Percentiles rank a stretch among this genome's conserved stretches.
Evolutionary conservation across 352 stramenopile genomes (phyloP).

Genomic region (Aphanomyces astaci): DNA sequence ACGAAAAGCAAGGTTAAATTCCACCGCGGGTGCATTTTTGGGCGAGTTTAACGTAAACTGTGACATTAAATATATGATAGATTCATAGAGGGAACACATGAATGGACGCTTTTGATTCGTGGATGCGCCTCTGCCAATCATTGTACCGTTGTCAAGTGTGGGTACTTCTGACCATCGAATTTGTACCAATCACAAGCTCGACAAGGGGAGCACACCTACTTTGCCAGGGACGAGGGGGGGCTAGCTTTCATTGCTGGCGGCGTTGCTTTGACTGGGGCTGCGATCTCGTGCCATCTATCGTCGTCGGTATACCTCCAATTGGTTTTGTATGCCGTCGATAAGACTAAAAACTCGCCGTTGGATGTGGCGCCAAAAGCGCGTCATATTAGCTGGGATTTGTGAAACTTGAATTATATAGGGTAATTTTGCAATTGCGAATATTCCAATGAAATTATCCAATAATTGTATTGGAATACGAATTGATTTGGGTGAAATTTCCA

Average conservation of each 20-base stretch:
- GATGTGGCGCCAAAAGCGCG: too few species aligned
- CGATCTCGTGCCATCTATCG: too few species aligned
- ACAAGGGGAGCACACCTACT: too few species aligned
- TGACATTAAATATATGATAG: background rate
- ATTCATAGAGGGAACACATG: background rate
- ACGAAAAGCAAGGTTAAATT: background rate
- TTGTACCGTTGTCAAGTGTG: background rate
- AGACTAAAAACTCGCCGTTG: too few species aligned
- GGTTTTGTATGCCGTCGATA: too few species aligned
- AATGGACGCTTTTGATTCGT: background rate
- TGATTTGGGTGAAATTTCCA: too few species aligned
- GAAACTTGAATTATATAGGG: background rate
- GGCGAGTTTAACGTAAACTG: conserved; percentile 2
- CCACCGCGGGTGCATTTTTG: background rate
- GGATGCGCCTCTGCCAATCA: background rate
- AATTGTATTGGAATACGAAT: too few species aligned
- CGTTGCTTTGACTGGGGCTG: too few species aligned
- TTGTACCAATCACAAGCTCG: background rate
- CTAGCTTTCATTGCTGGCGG: too few species aligned
- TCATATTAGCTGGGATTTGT: too few species aligned
- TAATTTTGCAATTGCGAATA: background rate
- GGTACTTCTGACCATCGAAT: background rate
- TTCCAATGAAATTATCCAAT: background rate
- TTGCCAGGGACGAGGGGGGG: too few species aligned
- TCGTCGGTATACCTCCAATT: too few species aligned